Evolutionary conservation across 202 grass and related monocot genomes (phyloP).

Genomic region (Dendrocalamus latiflorus): DNA sequence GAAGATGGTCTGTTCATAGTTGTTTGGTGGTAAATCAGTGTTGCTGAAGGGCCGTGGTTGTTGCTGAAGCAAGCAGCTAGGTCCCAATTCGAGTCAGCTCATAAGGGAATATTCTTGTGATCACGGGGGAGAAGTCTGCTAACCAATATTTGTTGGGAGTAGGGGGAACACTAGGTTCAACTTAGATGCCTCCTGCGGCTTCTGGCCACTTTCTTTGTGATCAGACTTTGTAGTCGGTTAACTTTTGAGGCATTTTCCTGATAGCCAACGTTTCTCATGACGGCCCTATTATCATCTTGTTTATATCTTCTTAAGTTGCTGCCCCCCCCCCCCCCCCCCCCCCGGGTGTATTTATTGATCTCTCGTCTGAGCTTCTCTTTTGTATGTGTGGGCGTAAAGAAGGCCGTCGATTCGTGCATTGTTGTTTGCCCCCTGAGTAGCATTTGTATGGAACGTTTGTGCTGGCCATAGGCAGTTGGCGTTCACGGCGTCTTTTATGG

Average conservation of each 20-base stretch:
- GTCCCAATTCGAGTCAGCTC: constrained; percentile 2
- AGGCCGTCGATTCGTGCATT: too few species aligned
- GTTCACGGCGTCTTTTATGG: too few species aligned
- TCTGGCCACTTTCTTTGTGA: constrained; percentile 48
- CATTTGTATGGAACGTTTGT: too few species aligned
- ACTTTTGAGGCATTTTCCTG: constrained; percentile 51
- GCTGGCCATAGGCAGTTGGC: too few species aligned
- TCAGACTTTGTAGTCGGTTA: constrained; percentile 35
- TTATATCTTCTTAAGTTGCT: constrained; percentile 3
- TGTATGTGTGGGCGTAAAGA: too few species aligned
- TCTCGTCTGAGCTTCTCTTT: too few species aligned
- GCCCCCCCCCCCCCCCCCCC: too few species aligned
- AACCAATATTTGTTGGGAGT: constrained; percentile 49
- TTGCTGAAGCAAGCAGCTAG: constrained; percentile 25
- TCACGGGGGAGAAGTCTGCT: constrained; percentile 35
- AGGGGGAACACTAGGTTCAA: constrained; percentile 35
- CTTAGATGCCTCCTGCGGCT: constrained; percentile 32
- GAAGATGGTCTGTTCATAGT: constrained; percentile 23
- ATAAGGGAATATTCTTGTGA: constrained; percentile 40
- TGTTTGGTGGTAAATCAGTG: constrained; percentile 26
- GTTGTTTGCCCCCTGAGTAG: too few species aligned
- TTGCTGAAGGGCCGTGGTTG: not conserved
- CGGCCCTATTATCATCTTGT: constrained; percentile 9
- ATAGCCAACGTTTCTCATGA: constrained; percentile 32
- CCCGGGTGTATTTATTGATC: too few species aligned